Conservation (phyloP, 306 rosid species). For the Acacia confusa region DNA sequence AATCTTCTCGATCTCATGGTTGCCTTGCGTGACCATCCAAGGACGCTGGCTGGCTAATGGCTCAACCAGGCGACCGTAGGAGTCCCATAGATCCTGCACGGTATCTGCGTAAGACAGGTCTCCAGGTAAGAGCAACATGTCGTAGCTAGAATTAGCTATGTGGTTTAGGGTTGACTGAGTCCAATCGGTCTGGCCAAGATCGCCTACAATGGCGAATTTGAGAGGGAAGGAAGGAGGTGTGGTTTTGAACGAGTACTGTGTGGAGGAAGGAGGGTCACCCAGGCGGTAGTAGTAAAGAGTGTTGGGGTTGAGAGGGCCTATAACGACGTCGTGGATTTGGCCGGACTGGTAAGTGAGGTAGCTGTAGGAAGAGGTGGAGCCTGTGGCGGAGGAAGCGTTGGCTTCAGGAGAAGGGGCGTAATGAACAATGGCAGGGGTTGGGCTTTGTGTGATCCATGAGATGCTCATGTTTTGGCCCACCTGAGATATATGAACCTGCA, state of each 20-base stretch:
- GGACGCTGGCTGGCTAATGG: slow-evolving; percentile 82
- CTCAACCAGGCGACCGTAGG: slow-evolving; percentile 71
- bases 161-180: slow-evolving; percentile 63
- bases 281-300: slow-evolving; percentile 59
- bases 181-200: slow-evolving; percentile 93
- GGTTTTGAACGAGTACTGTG: slow-evolving; percentile 55
- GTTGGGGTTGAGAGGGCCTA: slow-evolving; percentile 70
- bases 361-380: slow-evolving; percentile 49
- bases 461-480: slow-evolving; percentile 74
- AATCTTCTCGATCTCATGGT: slow-evolving; percentile 74
- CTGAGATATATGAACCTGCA: slow-evolving; percentile 80
- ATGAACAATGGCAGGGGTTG: slow-evolving; percentile 42
- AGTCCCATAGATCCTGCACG: slow-evolving; percentile 58
- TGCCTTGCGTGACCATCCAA: slow-evolving; percentile 93
- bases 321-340: slow-evolving; percentile 58
- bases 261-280: slow-evolving; percentile 42
- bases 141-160: slow-evolving; percentile 52
- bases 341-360: slow-evolving; percentile 41
- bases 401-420: slow-evolving; percentile 57
- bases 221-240: slow-evolving; percentile 66
- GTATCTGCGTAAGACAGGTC: slow-evolving; percentile 75
- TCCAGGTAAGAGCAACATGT: slow-evolving; percentile 76
- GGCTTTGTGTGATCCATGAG: slow-evolving; percentile 61
- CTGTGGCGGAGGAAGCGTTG: slow-evolving; percentile 33
- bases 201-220: slow-evolving; percentile 72